Base-by-base conservation (phyloP, 2,329 filamentous ascomycete species). In the Stylonectria norvegica region DNA sequence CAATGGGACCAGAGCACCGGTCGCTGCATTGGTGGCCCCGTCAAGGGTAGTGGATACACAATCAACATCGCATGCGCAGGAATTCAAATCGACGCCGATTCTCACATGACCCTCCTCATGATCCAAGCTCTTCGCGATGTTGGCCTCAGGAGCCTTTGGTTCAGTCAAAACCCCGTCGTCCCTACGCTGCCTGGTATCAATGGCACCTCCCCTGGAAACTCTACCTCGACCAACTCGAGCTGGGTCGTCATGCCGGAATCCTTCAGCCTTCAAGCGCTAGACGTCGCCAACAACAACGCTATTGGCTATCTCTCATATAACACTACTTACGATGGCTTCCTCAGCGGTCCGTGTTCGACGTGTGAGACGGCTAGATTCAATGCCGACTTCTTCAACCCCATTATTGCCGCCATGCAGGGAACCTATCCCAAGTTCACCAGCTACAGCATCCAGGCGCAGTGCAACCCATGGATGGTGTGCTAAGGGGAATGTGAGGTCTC, bases 211-310 rank as follows among this genome's bases (percentile, higher is more conserved):
- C 15, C 30, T 8, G 37, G 48, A 9, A 56, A 54, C 36, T 36
- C 50, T 1, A 57, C 61, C 10, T 36, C 50, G 1, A 57, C 61
- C 10, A 47, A 49, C 2, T 37, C 55, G 4, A 62, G 53, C 40
- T 67, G 65, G 65, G 63, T 67, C 5, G 57, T 67, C 27, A 66
- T 67, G 62, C 65, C 65, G 0, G 63, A 67, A 37, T 52, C 61
- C 1, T 65, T 67, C 38, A 62, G 52, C 14, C 48, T 67, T 20
- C 52, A 58, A 33, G 65, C 62, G 3, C 59, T 57, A 4, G 63
- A 67, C 37, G 51, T 55, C 25, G 51, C 60, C 10, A 60, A 55
- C 18, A 53, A 62, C 19, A 60, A 56, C 3, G 41, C 63, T 4
- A 49, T 67, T 16, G 65, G 65, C 5, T 58, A 58, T 36, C 52